phyloP scores from a whole-genome alignment of 2,329 filamentous ascomycete genomes.

The Davidsoniella virescens region DNA sequence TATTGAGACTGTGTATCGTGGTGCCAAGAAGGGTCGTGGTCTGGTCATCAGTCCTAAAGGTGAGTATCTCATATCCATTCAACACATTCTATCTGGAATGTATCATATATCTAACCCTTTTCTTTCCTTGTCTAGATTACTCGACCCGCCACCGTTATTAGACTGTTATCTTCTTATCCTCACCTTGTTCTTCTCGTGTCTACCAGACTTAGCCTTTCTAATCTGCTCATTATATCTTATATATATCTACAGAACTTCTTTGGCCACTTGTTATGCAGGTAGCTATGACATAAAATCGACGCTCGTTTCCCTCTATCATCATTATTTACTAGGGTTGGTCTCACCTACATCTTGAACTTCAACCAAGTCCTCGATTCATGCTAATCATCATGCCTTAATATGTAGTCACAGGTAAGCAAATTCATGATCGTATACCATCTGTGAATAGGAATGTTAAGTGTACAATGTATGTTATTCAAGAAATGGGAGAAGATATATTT shows the following conservation, averaged over 20 bases:
- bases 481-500: too few relatives aligned
- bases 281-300: too few relatives aligned
- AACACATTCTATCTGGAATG: background rate
- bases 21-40: slow-evolving; percentile 96
- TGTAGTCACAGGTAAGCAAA: too few relatives aligned
- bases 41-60: slow-evolving; percentile 90
- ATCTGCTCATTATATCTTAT: background rate
- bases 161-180: background rate
- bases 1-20: slow-evolving; percentile 91
- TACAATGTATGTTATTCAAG: too few relatives aligned
- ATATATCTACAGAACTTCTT: background rate
- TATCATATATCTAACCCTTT: background rate
- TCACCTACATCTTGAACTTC: slow-evolving; percentile 13
- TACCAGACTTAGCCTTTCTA: background rate
- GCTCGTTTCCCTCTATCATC: too few relatives aligned
- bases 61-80: slow-evolving; percentile 13
- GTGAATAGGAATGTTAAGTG: too few relatives aligned
- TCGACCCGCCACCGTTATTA: slow-evolving; percentile 25
- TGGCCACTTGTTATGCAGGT: background rate
- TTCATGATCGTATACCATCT: too few relatives aligned
- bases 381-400: background rate
- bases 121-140: slow-evolving; percentile 18
- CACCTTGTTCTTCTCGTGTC: background rate
- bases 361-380: background rate
- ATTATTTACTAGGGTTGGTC: slow-evolving; percentile 17